Base-by-base conservation (phyloP, 2,329 filamentous ascomycete species). In the Pseudogymnoascus sp. region DNA sequence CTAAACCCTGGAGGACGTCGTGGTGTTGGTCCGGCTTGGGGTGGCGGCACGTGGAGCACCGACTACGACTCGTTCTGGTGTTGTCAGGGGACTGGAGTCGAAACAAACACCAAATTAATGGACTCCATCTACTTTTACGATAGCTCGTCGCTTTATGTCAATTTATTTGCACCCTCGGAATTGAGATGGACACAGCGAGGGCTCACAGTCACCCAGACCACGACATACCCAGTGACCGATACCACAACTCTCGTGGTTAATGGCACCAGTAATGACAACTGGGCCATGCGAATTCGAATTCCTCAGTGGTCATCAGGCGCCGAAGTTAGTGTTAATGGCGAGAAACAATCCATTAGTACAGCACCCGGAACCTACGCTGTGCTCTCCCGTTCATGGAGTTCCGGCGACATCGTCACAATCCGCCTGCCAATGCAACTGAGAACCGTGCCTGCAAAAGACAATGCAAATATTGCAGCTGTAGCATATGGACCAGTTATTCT, bases 1-100 rank as follows among this genome's bases (percentile, higher is more conserved):
- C 73, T 82, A 0, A 78, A 77, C 40, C 72, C 80, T 0, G 78
- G 80, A 5, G 78, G 76, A 0, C 70, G 68, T 0, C 74, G 79
- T 1, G 80, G 79, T 2, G 71, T 82, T 4, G 80, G 80, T 0
- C 79, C 80, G 21, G 79, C 78, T 0, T 80, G 77, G 80, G 79
- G 80, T 6, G 79, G 80, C 0, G 79, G 80, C 24, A 81, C 78
- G 0, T 83, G 78, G 78, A 79, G 77, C 44, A 82, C 80, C 0
- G 79, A 81, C 63, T 79, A 81, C 64, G 70, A 78, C 58, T 78
- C 77, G 0, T 79, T 81, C 68, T 82, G 80, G 80, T 82, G 79
- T 67, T 82, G 79, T 60, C 78, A 81, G 66, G 79, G 78, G 1
- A 81, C 79, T 0, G 77, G 74, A 0, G 62, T 82, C 1, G 80